Evolutionary conservation across 1,284 basidiomycete species (phyloP).

Genomic region (Waitea zeae): DNA sequence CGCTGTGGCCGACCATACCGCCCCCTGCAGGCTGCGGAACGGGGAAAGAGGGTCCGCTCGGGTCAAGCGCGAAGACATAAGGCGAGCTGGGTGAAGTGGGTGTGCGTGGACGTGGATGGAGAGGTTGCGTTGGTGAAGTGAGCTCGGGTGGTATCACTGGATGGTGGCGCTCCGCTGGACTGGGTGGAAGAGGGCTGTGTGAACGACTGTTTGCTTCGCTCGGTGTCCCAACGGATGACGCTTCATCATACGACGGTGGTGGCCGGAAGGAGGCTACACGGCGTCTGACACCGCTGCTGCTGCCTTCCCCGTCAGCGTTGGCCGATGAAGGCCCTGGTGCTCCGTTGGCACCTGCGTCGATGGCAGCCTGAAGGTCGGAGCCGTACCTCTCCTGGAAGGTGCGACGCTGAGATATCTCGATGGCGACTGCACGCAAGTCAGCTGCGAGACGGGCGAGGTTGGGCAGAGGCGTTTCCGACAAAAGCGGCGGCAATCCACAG

Average conservation of each 20-base stretch:
- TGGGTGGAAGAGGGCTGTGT: constrained; percentile 6
- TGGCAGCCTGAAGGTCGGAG: constrained; percentile 52
- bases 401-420: constrained; percentile 66
- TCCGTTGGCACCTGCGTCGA: constrained; percentile 49
- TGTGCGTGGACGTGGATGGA: constrained; percentile 4
- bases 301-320: constrained; percentile 17
- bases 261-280: constrained; percentile 60
- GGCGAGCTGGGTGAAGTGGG: constrained; percentile 6
- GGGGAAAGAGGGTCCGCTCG: too few relatives aligned
- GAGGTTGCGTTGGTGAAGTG: too few relatives aligned
- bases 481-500: constrained; percentile 38
- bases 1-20: too few relatives aligned
- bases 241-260: constrained; percentile 44
- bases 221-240: constrained; percentile 8
- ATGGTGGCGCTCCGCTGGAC: constrained; percentile 4
- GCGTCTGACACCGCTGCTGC: too few relatives aligned
- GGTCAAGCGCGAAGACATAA: too few relatives aligned
- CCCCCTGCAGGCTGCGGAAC: too few relatives aligned
- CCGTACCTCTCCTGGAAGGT: constrained; percentile 67
- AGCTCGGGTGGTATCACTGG: too few relatives aligned
- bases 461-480: constrained; percentile 16
- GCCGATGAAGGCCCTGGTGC: constrained; percentile 10
- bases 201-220: not conserved
- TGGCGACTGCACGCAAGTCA: constrained; percentile 59
- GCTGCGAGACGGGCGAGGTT: constrained; percentile 44